Evolutionary conservation across 2,329 filamentous ascomycete species (phyloP).

Genomic region (Fusarium sp.): DNA sequence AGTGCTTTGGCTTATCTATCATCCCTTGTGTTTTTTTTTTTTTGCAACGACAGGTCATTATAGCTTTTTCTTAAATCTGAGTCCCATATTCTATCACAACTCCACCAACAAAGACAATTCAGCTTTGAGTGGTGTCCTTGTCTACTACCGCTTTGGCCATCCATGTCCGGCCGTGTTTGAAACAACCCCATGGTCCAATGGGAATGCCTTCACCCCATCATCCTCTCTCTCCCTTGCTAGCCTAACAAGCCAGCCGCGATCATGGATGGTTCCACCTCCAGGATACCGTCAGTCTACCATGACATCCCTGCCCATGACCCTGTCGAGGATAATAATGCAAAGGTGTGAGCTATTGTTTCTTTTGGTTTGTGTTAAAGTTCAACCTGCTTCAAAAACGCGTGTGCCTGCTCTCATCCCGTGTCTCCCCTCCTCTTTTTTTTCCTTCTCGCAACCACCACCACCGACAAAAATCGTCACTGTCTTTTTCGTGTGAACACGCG

Average conservation of each 20-base stretch:
- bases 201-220: slow-evolving; percentile 7
- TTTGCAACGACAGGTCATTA: neutral
- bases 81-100: neutral
- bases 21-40: neutral
- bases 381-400: slow-evolving; percentile 32
- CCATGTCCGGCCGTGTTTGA: slow-evolving; percentile 27
- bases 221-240: slow-evolving; percentile 7
- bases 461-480: slow-evolving; percentile 26
- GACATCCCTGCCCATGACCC: slow-evolving; percentile 33
- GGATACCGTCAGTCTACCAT: slow-evolving; percentile 26
- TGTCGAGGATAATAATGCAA: slow-evolving; percentile 13
- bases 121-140: neutral
- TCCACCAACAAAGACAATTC: neutral
- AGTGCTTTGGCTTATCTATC: neutral
- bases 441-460: slow-evolving; percentile 10
- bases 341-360: slow-evolving; percentile 20
- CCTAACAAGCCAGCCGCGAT: slow-evolving; percentile 6
- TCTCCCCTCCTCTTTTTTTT: neutral
- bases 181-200: slow-evolving; percentile 39
- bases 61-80: neutral
- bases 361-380: neutral
- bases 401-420: slow-evolving; percentile 11
- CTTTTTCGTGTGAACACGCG: slow-evolving; percentile 42
- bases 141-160: slow-evolving; percentile 10
- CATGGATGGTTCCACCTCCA: slow-evolving; percentile 34